Evolutionary conservation across 2,329 filamentous ascomycete genomes (phyloP).

Genomic region (Talaromyces sp.): DNA sequence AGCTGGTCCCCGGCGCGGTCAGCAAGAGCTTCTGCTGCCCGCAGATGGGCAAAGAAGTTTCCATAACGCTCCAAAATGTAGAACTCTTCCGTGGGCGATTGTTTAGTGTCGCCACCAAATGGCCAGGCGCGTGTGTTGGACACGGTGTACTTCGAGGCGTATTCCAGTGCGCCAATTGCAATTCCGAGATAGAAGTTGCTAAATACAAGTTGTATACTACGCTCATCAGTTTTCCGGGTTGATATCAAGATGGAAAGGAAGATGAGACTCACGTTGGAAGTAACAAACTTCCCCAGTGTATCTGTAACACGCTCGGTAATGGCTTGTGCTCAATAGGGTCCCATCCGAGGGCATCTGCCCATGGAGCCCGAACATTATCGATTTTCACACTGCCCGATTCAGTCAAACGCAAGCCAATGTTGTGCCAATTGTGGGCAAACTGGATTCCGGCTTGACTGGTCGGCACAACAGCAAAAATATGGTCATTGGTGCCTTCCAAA

Average conservation of each 20-base stretch:
- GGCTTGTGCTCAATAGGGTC: conserved; percentile 39
- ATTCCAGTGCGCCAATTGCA: conserved; percentile 52
- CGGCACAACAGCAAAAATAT: conserved; percentile 58
- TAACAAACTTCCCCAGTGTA: conserved; percentile 54
- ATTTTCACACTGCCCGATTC: conserved; percentile 61
- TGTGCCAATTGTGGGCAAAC: conserved; percentile 57
- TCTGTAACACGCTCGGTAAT: conserved; percentile 35
- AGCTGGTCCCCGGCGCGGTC: conserved; percentile 51
- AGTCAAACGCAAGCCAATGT: conserved; percentile 57
- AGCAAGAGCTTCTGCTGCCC: conserved; percentile 54
- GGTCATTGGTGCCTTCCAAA: conserved; percentile 51
- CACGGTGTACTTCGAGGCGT: conserved; percentile 52
- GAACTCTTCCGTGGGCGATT: conserved; percentile 56
- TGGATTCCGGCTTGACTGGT: conserved; percentile 55
- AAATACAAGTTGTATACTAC: conserved; percentile 59
- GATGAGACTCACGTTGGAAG: conserved; percentile 47
- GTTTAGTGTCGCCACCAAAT: conserved; percentile 58
- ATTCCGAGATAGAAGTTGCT: conserved; percentile 63
- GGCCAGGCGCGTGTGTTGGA: conserved; percentile 59
- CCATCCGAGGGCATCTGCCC: conserved; percentile 61
- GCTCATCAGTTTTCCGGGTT: background rate
- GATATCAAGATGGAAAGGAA: background rate
- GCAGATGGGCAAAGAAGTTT: conserved; percentile 57
- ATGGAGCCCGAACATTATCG: conserved; percentile 51
- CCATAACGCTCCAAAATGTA: conserved; percentile 62